Base-by-base conservation (phyloP, 805 yeast genomes). In the Jamesozyma jinghongensis region DNA sequence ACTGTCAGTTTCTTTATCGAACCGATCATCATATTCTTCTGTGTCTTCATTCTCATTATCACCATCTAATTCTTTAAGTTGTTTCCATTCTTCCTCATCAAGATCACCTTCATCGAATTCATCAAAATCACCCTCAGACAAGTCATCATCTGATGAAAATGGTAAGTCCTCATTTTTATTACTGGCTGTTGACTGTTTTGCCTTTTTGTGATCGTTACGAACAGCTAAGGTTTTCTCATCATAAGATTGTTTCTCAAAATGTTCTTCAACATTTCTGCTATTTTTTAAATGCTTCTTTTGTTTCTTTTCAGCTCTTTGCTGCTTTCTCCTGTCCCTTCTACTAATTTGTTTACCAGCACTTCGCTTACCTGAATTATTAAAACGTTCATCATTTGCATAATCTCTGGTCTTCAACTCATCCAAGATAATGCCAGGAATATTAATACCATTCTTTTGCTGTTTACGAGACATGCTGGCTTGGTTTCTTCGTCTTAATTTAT, bases 381-480 rank as follows among this genome's bases (percentile, higher is more conserved):
- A 66, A 42, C 69, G 55, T 7, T 60, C 67, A 44, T 68, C 71
- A 29, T 67, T 63, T 32, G 64, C 66, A 25, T 66, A 73, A 17
- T 74, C 73, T 19, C 53, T 57, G n/a, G 42, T 51, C 49, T 56
- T 72, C 64, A 77, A 64, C 55, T 74, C 75, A 46, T 78, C 81
- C 35, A 77, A 53, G 14, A 77, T 54, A 28, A 59, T 50, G 2
- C 78, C 79, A 1, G 83, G 83, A 18, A 77, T 60, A 43, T 76
- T 66, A 40, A 75, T 76, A n/a, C 67, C 72, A 47, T 29, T 30
- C 19, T 72, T 75, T 19, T 40, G 41, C 28, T 43, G 41, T 16
- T 40, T 28, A 8, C 29, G 18, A 2, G 46, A 37, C 48, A 45
- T 49, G 5, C 8, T 26, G 12, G 17, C 26, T 16, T 18, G 10